Evolutionary conservation across 306 rosid genomes (phyloP).

Genomic region (Begonia loranthoides): DNA sequence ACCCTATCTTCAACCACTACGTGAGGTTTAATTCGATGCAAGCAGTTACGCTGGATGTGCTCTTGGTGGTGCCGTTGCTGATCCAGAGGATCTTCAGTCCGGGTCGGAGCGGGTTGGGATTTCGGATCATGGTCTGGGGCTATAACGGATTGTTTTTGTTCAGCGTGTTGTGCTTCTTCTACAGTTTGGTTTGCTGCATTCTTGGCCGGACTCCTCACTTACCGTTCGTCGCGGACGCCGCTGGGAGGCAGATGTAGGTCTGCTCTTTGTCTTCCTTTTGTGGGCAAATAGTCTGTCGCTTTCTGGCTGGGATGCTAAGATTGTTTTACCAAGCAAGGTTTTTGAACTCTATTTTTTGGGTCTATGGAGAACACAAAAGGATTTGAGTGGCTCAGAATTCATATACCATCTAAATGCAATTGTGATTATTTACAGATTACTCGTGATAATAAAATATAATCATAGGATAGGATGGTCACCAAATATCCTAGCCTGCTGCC

Average conservation of each 20-base stretch:
- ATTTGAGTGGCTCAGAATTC: no score
- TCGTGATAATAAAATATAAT: no score
- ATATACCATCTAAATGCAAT: no score
- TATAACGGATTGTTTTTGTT: constrained; percentile 44
- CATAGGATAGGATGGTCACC: no score
- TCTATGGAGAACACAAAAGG: no score
- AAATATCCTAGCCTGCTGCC: no score
- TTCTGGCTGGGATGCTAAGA: no score
- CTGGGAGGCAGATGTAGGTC: constrained; percentile 51
- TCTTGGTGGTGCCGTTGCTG: constrained; percentile 56
- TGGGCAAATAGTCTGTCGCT: no score
- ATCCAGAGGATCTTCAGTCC: constrained; percentile 57
- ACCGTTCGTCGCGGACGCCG: constrained; percentile 90
- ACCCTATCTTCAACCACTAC: constrained; percentile 46
- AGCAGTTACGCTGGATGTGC: constrained; percentile 71
- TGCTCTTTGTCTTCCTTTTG: background rate
- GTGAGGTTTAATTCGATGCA: constrained; percentile 84
- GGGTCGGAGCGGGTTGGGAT: constrained; percentile 44
- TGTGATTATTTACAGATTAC: no score
- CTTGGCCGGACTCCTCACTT: constrained; percentile 62
- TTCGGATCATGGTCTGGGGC: constrained; percentile 31
- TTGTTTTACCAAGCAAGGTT: no score
- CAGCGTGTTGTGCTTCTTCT: constrained; percentile 44
- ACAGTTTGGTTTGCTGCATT: constrained; percentile 35
- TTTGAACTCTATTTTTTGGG: no score